Evolutionary conservation across 441 rosid genomes (phyloP).

Genomic region (Daphne laureola): DNA sequence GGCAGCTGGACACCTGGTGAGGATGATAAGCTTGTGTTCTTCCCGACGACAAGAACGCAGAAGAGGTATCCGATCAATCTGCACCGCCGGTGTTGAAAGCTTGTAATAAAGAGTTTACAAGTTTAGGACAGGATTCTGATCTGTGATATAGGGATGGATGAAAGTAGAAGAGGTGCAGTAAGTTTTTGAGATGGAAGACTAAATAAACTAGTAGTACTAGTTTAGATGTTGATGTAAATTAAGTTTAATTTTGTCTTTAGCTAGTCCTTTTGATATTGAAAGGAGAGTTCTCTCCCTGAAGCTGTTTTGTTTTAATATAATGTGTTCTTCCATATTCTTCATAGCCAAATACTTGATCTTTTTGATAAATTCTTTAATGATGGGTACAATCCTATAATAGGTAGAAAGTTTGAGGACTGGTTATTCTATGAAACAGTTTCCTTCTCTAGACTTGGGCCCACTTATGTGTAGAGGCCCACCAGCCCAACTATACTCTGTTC

Average conservation of each 20-base stretch:
- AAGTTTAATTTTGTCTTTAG: constrained; percentile 8
- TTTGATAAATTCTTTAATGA: no score
- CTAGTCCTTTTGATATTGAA: not conserved
- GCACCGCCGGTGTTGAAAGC: constrained; percentile 29
- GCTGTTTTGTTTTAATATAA: no score
- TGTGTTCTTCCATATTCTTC: no score
- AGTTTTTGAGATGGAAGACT: constrained; percentile 10
- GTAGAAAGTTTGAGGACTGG: no score
- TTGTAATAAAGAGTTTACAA: constrained; percentile 17
- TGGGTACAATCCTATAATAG: no score
- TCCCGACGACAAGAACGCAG: constrained; percentile 88
- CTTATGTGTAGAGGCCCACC: no score
- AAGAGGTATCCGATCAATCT: constrained; percentile 78
- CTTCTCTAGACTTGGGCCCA: no score
- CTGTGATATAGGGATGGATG: not conserved
- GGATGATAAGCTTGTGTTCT: constrained; percentile 81
- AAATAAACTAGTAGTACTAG: constrained; percentile 11
- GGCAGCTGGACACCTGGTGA: constrained; percentile 88
- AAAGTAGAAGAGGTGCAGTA: constrained; percentile 14
- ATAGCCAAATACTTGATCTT: no score
- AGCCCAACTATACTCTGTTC: no score
- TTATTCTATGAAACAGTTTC: no score
- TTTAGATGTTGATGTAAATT: constrained; percentile 21
- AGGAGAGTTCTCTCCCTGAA: no score
- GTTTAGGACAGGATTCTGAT: not conserved